Evolutionary conservation across 352 stramenopile species (phyloP).

Genomic region (Pythium aristosporum): DNA sequence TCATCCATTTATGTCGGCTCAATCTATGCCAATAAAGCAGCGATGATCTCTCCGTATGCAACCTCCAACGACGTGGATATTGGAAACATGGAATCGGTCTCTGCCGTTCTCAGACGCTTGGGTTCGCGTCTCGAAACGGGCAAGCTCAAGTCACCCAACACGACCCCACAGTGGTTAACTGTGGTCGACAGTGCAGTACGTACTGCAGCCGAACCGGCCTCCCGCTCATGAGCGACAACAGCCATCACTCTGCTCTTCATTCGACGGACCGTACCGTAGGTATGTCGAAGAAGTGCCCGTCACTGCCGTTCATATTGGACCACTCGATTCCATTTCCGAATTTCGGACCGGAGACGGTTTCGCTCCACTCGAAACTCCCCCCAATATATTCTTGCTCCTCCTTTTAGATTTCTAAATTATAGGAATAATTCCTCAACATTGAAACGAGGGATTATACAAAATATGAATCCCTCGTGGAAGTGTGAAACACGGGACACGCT

Average conservation of each 20-base stretch:
- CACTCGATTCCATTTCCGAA: constrained; percentile 7
- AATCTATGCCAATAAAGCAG: too few species aligned
- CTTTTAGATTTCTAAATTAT: neutral
- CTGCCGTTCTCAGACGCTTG: too few species aligned
- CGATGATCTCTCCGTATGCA: neutral
- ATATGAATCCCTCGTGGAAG: neutral
- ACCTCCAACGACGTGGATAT: too few species aligned
- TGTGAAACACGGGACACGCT: constrained; percentile 16
- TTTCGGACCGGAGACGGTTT: too few species aligned
- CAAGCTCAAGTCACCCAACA: too few species aligned
- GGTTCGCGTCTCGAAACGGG: too few species aligned
- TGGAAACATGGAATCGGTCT: too few species aligned
- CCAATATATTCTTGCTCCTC: too few species aligned
- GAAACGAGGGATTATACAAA: neutral
- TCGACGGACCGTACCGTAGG: neutral
- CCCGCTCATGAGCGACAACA: neutral
- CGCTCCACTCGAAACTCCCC: too few species aligned
- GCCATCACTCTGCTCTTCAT: constrained; percentile 4
- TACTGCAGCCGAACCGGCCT: neutral
- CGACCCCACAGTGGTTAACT: too few species aligned
- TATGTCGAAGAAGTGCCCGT: constrained; percentile 4
- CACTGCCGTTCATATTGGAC: neutral
- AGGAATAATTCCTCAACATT: constrained; percentile 2
- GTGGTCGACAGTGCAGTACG: too few species aligned
- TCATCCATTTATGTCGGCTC: neutral